These are phyloP conservation scores for Panaeolus papilionaceus DNA, from an alignment of 768 basidiomycete species.

Conservation along the genomic window DNA sequence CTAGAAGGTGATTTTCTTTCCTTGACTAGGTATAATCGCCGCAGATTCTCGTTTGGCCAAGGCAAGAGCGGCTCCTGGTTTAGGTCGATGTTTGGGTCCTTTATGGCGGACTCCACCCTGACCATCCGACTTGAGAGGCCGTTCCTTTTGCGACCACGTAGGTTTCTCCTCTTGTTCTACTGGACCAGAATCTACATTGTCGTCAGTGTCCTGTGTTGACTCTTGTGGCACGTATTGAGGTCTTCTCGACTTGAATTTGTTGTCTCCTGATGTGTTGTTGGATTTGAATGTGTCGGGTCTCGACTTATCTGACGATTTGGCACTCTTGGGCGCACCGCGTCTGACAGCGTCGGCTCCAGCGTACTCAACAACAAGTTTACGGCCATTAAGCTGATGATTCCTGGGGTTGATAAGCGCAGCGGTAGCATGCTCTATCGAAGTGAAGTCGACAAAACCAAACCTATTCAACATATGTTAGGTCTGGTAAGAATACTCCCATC, in stretches of 20 bases:
- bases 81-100: slow-evolving; percentile 56
- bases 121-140: background rate
- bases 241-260: background rate
- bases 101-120: slow-evolving; percentile 28
- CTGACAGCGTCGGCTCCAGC: slow-evolving; percentile 90
- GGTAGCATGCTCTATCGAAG: slow-evolving; percentile 78
- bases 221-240: slow-evolving; percentile 12
- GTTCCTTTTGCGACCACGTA: background rate
- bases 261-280: slow-evolving; percentile 15
- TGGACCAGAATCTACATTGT: slow-evolving; percentile 5
- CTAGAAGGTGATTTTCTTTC: slow-evolving; percentile 77
- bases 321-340: slow-evolving; percentile 66
- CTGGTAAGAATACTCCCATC: background rate
- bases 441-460: slow-evolving; percentile 95
- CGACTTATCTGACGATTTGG: slow-evolving; percentile 28
- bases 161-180: slow-evolving; percentile 17
- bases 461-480: slow-evolving; percentile 46
- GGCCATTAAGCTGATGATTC: slow-evolving; percentile 85
- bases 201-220: background rate
- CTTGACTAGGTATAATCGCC: slow-evolving; percentile 72
- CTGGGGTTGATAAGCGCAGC: slow-evolving; percentile 80
- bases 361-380: slow-evolving; percentile 87
- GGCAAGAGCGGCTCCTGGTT: slow-evolving; percentile 83
- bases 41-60: slow-evolving; percentile 77
- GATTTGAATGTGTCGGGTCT: slow-evolving; percentile 17